Conservation (phyloP, 1,139 yeast genomes). For the Geotrichum armillariae region DNA sequence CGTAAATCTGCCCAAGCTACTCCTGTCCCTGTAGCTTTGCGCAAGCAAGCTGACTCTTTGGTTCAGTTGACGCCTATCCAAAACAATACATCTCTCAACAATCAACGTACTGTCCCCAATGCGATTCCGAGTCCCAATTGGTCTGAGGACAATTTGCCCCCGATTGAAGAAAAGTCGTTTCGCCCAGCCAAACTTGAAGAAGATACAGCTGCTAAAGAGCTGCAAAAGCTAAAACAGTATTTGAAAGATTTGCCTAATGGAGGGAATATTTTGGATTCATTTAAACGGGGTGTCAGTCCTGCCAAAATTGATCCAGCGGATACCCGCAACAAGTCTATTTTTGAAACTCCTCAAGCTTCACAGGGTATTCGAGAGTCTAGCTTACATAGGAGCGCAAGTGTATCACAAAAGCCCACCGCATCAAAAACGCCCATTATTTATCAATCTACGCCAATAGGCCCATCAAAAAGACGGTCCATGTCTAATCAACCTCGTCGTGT, state of each 20-base stretch:
- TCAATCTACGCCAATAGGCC: slow-evolving; percentile 5
- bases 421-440: not conserved
- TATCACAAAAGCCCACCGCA: not conserved
- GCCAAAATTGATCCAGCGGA: not conserved
- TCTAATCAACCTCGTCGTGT: slow-evolving; percentile 1
- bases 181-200: no score
- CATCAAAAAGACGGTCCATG: not conserved
- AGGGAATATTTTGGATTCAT: slow-evolving; percentile 12
- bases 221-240: slow-evolving; percentile 10
- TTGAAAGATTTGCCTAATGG: slow-evolving; percentile 17
- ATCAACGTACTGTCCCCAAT: not conserved
- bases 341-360: slow-evolving; percentile 1
- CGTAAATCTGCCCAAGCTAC: not conserved
- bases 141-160: not conserved
- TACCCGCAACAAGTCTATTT: not conserved
- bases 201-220: slow-evolving; percentile 4
- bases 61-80: slow-evolving; percentile 4
- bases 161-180: no score
- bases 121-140: slow-evolving; percentile 7
- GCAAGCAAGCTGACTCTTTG: not conserved
- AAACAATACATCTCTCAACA: not conserved
- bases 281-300: slow-evolving; percentile 1
- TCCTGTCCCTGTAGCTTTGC: no score
- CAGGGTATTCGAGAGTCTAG: not conserved
- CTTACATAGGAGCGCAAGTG: not conserved